Evolutionary conservation across 805 yeast species (phyloP).

Genomic region (Lipomyces yamadae): DNA sequence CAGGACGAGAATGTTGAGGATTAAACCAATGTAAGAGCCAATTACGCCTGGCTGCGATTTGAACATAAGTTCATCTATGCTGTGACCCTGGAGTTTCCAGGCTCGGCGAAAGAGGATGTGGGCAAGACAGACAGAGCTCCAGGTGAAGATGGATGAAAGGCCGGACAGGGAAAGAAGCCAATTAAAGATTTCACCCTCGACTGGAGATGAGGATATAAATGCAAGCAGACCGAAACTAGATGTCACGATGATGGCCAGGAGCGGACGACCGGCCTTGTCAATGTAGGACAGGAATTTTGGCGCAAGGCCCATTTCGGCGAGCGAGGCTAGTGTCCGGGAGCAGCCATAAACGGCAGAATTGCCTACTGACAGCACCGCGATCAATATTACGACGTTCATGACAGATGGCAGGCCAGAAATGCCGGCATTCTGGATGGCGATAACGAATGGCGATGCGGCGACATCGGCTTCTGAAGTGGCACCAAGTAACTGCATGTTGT

Average conservation of each 20-base stretch:
- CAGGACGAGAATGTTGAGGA: conserved; percentile 63
- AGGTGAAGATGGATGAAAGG: conserved; percentile 72
- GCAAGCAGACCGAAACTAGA: conserved; percentile 59
- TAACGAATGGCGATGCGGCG: conserved; percentile 74
- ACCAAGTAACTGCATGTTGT: conserved; percentile 53
- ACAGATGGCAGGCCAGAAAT: conserved; percentile 71
- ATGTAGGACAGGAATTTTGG: conserved; percentile 68
- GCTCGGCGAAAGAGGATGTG: conserved; percentile 73
- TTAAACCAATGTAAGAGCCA: conserved; percentile 70
- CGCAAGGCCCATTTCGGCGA: conserved; percentile 68
- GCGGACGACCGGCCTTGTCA: conserved; percentile 81
- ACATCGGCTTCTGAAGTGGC: conserved; percentile 56
- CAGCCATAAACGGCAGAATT: conserved; percentile 73
- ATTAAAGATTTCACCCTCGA: conserved; percentile 58
- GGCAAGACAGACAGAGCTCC: conserved; percentile 74
- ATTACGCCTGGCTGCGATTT: conserved; percentile 67
- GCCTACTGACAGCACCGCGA: conserved; percentile 74
- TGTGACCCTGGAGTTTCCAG: conserved; percentile 66
- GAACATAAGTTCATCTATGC: conserved; percentile 67
- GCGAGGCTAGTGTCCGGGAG: conserved; percentile 70
- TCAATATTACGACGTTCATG: conserved; percentile 70
- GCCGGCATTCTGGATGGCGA: conserved; percentile 70
- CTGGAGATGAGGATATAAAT: conserved; percentile 64
- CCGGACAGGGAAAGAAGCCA: conserved; percentile 83
- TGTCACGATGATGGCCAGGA: conserved; percentile 61